Evolutionary conservation across 441 rosid species (phyloP).

Genomic region (Kokia cookei): DNA sequence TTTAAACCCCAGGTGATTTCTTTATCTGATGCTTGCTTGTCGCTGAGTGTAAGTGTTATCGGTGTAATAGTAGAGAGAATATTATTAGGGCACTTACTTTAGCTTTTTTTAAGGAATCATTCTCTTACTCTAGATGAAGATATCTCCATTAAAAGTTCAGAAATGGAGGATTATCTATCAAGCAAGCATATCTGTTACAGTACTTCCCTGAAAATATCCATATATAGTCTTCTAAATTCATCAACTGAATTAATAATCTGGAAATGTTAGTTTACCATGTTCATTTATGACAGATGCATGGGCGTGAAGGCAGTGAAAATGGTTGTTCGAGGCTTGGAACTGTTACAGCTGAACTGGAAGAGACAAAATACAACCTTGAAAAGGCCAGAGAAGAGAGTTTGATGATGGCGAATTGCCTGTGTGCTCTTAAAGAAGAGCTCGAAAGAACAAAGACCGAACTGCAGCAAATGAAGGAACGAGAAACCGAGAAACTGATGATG

Average conservation of each 20-base stretch:
- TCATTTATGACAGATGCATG: conserved; percentile 24
- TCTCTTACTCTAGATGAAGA: neutral
- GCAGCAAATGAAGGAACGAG: conserved; percentile 34
- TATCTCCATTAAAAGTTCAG: neutral
- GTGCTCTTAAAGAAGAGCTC: conserved; percentile 67
- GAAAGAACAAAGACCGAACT: conserved; percentile 72
- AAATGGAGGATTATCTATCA: neutral
- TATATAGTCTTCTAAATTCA: neutral
- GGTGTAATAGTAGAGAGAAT: neutral
- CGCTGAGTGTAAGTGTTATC: conserved; percentile 6
- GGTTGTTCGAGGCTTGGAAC: conserved; percentile 17
- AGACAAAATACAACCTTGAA: conserved; percentile 47
- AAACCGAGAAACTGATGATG: conserved; percentile 15
- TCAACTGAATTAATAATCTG: neutral
- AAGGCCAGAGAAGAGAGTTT: conserved; percentile 49
- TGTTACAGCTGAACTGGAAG: conserved; percentile 43
- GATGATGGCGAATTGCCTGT: conserved; percentile 51
- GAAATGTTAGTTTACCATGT: neutral
- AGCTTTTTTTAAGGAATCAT: conserved; percentile 2
- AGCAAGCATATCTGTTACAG: neutral
- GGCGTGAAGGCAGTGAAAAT: conserved; percentile 14
- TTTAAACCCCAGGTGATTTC: neutral
- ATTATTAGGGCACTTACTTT: neutral
- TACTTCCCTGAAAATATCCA: neutral
- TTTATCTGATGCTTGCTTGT: conserved; percentile 12